Conservation (phyloP, 2,329 filamentous ascomycete genomes). For the Verticillium albo-atrum region DNA sequence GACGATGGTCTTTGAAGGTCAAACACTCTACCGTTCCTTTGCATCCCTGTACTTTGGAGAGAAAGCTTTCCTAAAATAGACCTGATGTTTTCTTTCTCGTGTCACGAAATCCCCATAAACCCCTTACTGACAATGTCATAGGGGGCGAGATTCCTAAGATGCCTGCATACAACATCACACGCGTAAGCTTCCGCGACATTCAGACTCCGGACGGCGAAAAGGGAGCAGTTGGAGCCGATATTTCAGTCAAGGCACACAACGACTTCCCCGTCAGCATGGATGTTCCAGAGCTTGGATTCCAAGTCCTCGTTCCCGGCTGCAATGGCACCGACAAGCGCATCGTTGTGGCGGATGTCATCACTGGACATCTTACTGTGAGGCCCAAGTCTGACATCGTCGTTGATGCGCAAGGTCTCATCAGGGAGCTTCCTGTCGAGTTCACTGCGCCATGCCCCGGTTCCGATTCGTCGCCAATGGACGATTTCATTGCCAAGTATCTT, state of each 20-base stretch:
- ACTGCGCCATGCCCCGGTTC: constrained; percentile 71
- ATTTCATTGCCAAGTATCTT: constrained; percentile 76
- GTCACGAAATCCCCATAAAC: constrained; percentile 5
- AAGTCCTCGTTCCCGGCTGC: constrained; percentile 82
- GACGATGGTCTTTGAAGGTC: constrained; percentile 77
- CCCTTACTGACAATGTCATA: neutral
- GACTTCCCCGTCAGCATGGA: constrained; percentile 72
- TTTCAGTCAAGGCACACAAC: constrained; percentile 68
- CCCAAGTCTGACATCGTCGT: constrained; percentile 65
- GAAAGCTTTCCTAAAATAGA: constrained; percentile 36
- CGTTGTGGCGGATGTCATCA: constrained; percentile 70
- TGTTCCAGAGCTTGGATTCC: constrained; percentile 77
- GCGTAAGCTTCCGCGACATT: constrained; percentile 74
- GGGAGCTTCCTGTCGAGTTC: constrained; percentile 68
- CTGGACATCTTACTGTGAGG: constrained; percentile 60
- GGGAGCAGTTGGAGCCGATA: constrained; percentile 74
- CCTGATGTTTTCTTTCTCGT: constrained; percentile 8
- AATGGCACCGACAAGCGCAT: constrained; percentile 67
- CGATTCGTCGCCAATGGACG: constrained; percentile 77
- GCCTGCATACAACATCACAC: constrained; percentile 78
- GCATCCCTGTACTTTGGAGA: constrained; percentile 57
- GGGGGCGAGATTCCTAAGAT: constrained; percentile 57
- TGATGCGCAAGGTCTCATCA: constrained; percentile 67
- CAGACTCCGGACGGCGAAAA: constrained; percentile 40
- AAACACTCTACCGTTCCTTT: constrained; percentile 63